These are phyloP conservation scores for Melaleuca alternifolia DNA, from an alignment of 345 rosid genomes.

Conservation along the genomic window DNA sequence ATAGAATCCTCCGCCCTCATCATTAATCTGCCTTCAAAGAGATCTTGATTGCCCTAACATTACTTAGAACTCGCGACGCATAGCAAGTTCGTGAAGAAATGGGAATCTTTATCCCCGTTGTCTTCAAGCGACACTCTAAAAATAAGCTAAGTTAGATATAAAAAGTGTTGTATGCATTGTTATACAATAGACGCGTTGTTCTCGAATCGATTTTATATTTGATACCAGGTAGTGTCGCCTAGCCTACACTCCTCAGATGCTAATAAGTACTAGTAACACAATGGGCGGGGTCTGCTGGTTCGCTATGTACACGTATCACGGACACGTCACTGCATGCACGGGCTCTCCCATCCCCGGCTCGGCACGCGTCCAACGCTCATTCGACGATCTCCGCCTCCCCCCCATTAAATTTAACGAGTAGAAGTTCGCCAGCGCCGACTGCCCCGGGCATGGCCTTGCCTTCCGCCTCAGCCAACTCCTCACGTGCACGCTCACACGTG, in stretches of 20 bases:
- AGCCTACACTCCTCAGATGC: not conserved
- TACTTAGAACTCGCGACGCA: not conserved
- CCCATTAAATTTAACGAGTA: not conserved
- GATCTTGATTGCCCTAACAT: rapidly evolving
- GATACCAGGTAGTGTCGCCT: rapidly evolving
- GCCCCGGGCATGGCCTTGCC: conserved; percentile 20
- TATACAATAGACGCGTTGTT: not conserved
- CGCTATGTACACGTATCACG: not conserved
- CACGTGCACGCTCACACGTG: conserved; percentile 33
- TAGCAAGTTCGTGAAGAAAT: not conserved
- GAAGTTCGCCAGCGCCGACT: conserved; percentile 1
- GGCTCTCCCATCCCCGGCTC: not conserved
- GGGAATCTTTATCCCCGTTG: not conserved
- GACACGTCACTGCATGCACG: not conserved
- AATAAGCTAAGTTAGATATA: no score
- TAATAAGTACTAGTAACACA: not conserved
- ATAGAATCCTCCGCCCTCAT: rapidly evolving
- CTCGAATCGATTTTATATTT: no score
- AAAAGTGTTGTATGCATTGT: not conserved
- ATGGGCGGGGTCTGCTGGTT: not conserved
- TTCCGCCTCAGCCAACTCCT: not conserved
- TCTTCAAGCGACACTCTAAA: no score
- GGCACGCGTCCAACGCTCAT: not conserved
- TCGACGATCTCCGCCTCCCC: not conserved
- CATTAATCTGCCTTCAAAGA: not conserved